Percentiles rank a stretch among this genome's conserved stretches.
Conservation (phyloP, 2,329 filamentous ascomycete genomes). For the Shiraia bambusicola region DNA sequence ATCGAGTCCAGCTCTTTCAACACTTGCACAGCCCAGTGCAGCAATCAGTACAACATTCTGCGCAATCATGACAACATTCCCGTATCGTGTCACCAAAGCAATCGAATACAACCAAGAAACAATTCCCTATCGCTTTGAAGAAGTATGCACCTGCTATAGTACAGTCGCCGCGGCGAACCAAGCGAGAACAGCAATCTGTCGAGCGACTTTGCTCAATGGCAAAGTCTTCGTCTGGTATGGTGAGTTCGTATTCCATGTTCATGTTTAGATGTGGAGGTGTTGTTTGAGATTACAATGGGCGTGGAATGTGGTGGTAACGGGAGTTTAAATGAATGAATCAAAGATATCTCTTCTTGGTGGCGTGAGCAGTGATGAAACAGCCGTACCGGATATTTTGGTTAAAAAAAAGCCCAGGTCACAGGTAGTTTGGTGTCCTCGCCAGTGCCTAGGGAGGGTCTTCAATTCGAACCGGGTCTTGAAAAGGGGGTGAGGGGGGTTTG, state of each 20-base stretch:
- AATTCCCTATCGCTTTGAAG: constrained; percentile 6
- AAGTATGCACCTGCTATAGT: constrained; percentile 6
- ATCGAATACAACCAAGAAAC: constrained; percentile 2
- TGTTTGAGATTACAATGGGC: neutral
- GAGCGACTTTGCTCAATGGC: constrained; percentile 8
- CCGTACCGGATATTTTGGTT: too few relatives aligned
- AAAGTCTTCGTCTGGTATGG: constrained; percentile 7
- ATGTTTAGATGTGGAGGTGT: constrained; percentile 1
- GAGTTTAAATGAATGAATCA: too few relatives aligned
- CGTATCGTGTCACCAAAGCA: constrained; percentile 3
- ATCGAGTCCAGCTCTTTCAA: neutral
- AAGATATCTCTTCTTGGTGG: too few relatives aligned
- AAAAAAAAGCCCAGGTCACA: too few relatives aligned
- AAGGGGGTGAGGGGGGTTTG: too few relatives aligned
- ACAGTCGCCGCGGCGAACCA: constrained; percentile 5
- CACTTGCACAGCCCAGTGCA: neutral
- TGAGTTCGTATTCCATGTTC: constrained; percentile 21
- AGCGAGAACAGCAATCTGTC: constrained; percentile 11
- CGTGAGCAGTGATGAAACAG: too few relatives aligned
- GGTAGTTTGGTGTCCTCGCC: too few relatives aligned
- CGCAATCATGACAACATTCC: neutral
- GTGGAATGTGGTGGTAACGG: neutral
- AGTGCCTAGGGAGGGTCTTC: too few relatives aligned
- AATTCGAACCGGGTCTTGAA: too few relatives aligned
- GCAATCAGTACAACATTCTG: constrained; percentile 1